phyloP scores from a whole-genome alignment of 1,284 basidiomycete species.

The Ganoderma leucocontextum region DNA sequence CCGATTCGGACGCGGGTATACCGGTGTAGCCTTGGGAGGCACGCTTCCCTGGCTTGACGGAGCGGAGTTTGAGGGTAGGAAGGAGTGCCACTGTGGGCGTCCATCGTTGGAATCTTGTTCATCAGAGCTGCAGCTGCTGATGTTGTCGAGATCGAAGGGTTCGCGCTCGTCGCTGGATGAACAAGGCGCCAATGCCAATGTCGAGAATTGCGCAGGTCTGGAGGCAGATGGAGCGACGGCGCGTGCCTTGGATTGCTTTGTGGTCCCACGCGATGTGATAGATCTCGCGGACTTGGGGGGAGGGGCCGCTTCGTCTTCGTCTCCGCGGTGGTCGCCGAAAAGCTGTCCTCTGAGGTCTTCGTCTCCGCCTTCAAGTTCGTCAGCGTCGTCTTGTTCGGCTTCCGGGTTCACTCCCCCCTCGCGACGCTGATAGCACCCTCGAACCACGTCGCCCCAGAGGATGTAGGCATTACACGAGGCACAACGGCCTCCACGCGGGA shows the following conservation, averaged over 20 bases:
- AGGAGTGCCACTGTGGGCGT: slow-evolving; percentile 14
- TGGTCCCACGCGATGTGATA: slow-evolving; percentile 15
- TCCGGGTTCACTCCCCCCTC: slow-evolving; percentile 43
- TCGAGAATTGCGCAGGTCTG: slow-evolving; percentile 20
- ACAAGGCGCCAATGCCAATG: slow-evolving; percentile 10
- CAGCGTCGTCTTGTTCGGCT: slow-evolving; percentile 36
- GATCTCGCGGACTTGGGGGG: slow-evolving; percentile 3
- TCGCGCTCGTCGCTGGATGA: slow-evolving; percentile 35
- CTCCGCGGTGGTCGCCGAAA: slow-evolving; percentile 38
- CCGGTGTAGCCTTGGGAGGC: slow-evolving; percentile 6
- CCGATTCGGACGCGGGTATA: not conserved
- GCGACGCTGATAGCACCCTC: slow-evolving; percentile 70
- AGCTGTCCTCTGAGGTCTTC: slow-evolving; percentile 34
- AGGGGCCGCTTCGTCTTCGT: slow-evolving; percentile 24
- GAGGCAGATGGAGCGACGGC: slow-evolving; percentile 9
- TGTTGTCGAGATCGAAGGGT: slow-evolving; percentile 44
- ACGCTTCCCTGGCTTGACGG: not conserved
- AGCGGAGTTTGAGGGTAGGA: slow-evolving; percentile 8
- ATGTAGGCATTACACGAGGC: slow-evolving; percentile 59
- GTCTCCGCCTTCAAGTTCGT: slow-evolving; percentile 33
- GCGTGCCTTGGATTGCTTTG: slow-evolving; percentile 15
- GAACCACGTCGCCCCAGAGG: slow-evolving; percentile 80
- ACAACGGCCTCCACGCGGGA: slow-evolving; percentile 74
- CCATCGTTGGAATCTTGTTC: slow-evolving; percentile 33
- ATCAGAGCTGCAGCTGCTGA: slow-evolving; percentile 38